These are phyloP conservation scores for Eutreptiella sp. DNA, from an alignment of 208 protist species.

Conservation along the genomic window DNA sequence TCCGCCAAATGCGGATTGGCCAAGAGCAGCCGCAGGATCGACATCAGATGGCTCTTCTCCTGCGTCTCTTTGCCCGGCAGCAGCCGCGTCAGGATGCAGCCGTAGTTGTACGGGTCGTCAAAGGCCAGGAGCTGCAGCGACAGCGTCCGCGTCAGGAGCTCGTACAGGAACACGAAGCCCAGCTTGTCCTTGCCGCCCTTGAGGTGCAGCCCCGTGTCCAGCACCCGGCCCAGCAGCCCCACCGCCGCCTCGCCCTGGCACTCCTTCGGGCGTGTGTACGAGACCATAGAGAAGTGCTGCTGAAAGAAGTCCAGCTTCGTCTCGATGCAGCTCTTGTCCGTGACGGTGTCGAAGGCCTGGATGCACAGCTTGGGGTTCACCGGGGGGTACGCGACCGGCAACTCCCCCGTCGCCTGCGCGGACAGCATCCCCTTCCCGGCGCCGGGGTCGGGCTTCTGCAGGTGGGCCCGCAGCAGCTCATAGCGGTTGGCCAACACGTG, in stretches of 20 bases:
- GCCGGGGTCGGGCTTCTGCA: background rate
- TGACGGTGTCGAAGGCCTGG: background rate
- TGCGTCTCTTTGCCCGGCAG: background rate
- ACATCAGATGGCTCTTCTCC: background rate
- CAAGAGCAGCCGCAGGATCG: background rate
- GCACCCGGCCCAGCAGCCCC: background rate
- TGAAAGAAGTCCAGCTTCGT: background rate
- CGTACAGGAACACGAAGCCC: conserved; percentile 18
- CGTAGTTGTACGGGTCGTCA: background rate
- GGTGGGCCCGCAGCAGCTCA: too few species aligned
- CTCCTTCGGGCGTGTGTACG: conserved; percentile 7
- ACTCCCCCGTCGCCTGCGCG: background rate
- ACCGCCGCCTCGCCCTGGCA: background rate
- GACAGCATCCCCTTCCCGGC: background rate
- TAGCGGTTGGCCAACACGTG: too few species aligned
- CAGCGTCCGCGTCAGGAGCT: conserved; percentile 10
- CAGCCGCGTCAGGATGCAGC: background rate
- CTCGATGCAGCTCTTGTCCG: background rate
- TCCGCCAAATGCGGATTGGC: background rate
- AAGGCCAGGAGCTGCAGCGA: conserved; percentile 1
- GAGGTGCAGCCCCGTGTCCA: conserved; percentile 8
- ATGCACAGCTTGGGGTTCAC: background rate
- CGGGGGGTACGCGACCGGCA: background rate
- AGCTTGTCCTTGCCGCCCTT: background rate
- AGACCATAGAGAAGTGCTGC: background rate